Conservation (phyloP, 2,329 filamentous ascomycete species). For the Talaromyces sp. region DNA sequence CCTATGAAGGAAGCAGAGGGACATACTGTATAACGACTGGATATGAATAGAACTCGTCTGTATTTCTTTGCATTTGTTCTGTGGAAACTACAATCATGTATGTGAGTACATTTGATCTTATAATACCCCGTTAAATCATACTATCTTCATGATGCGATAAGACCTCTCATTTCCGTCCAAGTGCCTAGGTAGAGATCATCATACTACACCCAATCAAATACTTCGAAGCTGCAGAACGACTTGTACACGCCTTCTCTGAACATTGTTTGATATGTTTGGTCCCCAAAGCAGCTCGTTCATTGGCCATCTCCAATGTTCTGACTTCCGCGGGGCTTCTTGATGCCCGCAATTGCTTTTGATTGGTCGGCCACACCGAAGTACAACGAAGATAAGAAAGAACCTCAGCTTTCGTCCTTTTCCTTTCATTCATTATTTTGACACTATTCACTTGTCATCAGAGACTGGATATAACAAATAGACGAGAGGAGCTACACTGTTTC, state of each 20-base stretch:
- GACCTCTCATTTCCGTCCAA: too few relatives aligned
- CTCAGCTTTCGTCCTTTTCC: background rate
- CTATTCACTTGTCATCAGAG: background rate
- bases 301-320: constrained; percentile 6
- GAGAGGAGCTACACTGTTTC: background rate
- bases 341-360: constrained; percentile 14
- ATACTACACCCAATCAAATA: too few relatives aligned
- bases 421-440: background rate
- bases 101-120: constrained; percentile 7
- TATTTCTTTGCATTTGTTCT: constrained; percentile 5
- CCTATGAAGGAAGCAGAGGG: constrained; percentile 29
- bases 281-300: background rate
- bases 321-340: constrained; percentile 27
- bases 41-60: constrained; percentile 5
- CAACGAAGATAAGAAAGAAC: constrained; percentile 7
- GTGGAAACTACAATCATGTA: background rate
- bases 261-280: background rate
- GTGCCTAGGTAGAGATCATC: too few relatives aligned
- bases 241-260: background rate
- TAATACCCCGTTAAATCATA: constrained; percentile 3
- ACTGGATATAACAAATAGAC: background rate
- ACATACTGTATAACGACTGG: constrained; percentile 25
- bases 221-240: too few relatives aligned
- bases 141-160: background rate
- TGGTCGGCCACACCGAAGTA: constrained; percentile 4